These are phyloP conservation scores for Fusarium camptoceras DNA, from an alignment of 2,329 filamentous ascomycete species.

Conservation along the genomic window DNA sequence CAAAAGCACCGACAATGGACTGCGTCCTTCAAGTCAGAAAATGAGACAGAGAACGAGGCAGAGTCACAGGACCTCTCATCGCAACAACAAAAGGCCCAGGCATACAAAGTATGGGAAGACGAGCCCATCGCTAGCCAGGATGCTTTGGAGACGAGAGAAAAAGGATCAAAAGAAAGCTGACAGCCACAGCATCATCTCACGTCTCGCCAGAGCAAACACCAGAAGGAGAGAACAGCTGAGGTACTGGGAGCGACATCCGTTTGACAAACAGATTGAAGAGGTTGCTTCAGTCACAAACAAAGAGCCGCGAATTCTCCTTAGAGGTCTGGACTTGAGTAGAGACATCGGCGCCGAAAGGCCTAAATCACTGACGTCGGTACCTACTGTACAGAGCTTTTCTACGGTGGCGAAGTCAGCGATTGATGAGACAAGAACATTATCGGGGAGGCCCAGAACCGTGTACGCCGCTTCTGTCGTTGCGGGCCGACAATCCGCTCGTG, in stretches of 20 bases:
- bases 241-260: neutral
- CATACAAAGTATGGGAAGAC: rapidly evolving
- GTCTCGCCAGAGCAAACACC: neutral
- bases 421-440: rapidly evolving
- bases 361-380: neutral
- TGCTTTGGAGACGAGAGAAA: rapidly evolving
- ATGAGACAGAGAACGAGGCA: too few species aligned
- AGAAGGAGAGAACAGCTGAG: neutral
- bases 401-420: rapidly evolving
- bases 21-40: neutral
- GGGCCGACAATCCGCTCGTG: neutral
- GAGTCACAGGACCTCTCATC: too few species aligned
- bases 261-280: rapidly evolving
- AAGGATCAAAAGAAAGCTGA: rapidly evolving
- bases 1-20: neutral
- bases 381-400: neutral
- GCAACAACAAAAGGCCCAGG: too few species aligned
- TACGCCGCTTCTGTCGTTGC: rapidly evolving
- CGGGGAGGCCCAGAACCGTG: rapidly evolving
- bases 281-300: neutral
- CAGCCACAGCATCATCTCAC: neutral
- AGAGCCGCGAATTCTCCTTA: rapidly evolving
- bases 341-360: too few species aligned
- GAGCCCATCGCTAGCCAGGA: neutral
- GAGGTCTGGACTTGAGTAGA: too few species aligned